These are phyloP conservation scores for Naumovozyma castellii DNA, from an alignment of 805 yeast species.

Conservation along the genomic window DNA sequence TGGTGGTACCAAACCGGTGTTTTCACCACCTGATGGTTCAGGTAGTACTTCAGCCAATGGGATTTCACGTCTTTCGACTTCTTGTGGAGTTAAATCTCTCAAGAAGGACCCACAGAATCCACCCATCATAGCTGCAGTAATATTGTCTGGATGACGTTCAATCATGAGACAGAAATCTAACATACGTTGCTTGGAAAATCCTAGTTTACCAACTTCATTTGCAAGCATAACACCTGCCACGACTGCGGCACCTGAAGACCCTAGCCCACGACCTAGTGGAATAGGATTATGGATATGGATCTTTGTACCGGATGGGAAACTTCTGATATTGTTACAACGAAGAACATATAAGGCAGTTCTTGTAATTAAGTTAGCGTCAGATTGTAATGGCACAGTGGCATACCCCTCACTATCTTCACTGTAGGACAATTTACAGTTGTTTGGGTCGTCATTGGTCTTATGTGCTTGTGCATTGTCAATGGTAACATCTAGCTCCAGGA, in stretches of 20 bases:
- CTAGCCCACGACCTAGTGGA: slow-evolving; percentile 93
- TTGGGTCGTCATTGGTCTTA: slow-evolving; percentile 48
- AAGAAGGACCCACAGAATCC: slow-evolving; percentile 95
- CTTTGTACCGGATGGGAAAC: slow-evolving; percentile 77
- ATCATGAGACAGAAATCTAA: slow-evolving; percentile 93
- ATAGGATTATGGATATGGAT: slow-evolving; percentile 81
- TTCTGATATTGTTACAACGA: slow-evolving; percentile 65
- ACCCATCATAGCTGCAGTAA: slow-evolving; percentile 98
- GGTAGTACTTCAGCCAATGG: slow-evolving; percentile 83
- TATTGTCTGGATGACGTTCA: slow-evolving; percentile 97
- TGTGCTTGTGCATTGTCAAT: slow-evolving; percentile 43
- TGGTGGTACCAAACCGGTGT: slow-evolving; percentile 62
- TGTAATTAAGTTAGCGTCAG: slow-evolving; percentile 79
- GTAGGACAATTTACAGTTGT: slow-evolving; percentile 62
- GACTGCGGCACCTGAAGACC: slow-evolving; percentile 97
- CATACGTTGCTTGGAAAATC: slow-evolving; percentile 68
- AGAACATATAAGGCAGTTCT: slow-evolving; percentile 87
- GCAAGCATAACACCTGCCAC: slow-evolving; percentile 94
- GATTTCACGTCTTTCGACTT: slow-evolving; percentile 64
- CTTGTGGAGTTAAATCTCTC: slow-evolving; percentile 66
- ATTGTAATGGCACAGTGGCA: slow-evolving; percentile 64
- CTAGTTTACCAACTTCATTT: slow-evolving; percentile 68
- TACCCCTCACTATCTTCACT: slow-evolving; percentile 67
- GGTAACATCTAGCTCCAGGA: slow-evolving; percentile 57
- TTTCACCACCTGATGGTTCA: slow-evolving; percentile 59